Conservation (phyloP, 352 stramenopile species). For the Globisporangium takayamanum region DNA sequence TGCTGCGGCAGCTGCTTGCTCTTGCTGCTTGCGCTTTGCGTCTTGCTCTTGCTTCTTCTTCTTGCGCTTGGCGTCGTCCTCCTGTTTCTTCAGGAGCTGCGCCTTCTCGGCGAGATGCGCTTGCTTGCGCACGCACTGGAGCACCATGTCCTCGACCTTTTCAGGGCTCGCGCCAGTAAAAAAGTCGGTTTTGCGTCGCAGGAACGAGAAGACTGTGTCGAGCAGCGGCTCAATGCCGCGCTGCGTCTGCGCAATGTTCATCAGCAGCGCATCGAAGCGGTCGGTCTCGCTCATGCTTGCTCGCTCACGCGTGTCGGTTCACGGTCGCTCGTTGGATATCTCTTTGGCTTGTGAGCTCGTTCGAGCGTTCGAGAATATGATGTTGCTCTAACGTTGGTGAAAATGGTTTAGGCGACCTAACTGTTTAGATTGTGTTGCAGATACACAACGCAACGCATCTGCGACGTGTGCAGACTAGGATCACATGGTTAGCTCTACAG, state of each 20-base stretch:
- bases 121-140: constrained; percentile 91
- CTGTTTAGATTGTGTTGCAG: no score
- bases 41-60: constrained; percentile 29
- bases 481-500: no score
- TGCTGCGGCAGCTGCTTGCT: constrained; percentile 19
- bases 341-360: background rate
- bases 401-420: no score
- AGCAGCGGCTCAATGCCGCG: constrained; percentile 97
- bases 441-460: background rate
- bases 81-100: constrained; percentile 62
- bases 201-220: constrained; percentile 97
- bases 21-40: constrained; percentile 4
- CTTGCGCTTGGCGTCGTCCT: constrained; percentile 73
- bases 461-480: background rate
- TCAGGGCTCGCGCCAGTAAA: constrained; percentile 88
- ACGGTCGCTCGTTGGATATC: background rate
- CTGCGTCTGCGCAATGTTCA: constrained; percentile 96
- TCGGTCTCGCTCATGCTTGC: constrained; percentile 56
- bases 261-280: constrained; percentile 93
- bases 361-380: background rate
- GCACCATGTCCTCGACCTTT: constrained; percentile 77
- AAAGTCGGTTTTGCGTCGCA: constrained; percentile 99
- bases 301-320: constrained; percentile 5
- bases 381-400: no score
- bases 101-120: constrained; percentile 79